Evolutionary conservation across 1,284 basidiomycete genomes (phyloP), one percentile per base, ranked within the genome.

Genomic region (Boletus sp.): DNA sequence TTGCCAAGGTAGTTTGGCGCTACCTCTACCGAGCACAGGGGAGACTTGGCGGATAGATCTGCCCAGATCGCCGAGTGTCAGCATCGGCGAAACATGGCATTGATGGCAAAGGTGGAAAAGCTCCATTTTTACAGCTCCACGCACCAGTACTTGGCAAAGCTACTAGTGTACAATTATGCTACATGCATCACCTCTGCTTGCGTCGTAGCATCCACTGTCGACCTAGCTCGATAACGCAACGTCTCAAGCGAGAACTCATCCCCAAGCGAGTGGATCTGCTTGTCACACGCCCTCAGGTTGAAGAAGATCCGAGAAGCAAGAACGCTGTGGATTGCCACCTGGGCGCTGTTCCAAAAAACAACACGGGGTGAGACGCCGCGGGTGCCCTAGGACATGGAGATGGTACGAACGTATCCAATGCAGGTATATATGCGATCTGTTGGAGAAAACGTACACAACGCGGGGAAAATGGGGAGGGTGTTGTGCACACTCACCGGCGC

Each of bases 301-400:
- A 63, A 67, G 23, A 67, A 59, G 25, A 62, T 66, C 17, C 65
- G 57, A 37, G 49, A 60, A 32, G 61, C 51, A 8, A 67, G 55
- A n/a, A 67, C 37, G 25, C 61, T 42, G 16, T 66, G 65, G 23
- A 63, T 29, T 2, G 58, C 59, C 16, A 64, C 50, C 34, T 66
- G 65, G 1, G 62, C 55, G 10, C 65, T 66, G 19, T 55, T 22
- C n/a, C n/a, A n/a, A 8, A 5, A 38, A 25, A 39, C 6, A 36
- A 30, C 8, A 34, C 25, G 29, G 36, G 26, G 40, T 64, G 8
- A 60, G 57, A 48, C 36, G 39, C 9, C 1, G 10, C 1, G 1
- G 8, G 19, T 22, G 10, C n/a, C 17, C n/a, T 13, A 14, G n/a
- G 14, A 17, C 22, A 14, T 1, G n/a, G 35, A 20, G 36, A 14